Evolutionary conservation across 257 asterid species (phyloP), one percentile per base, ranked within the genome.

Genomic region (Asclepias syriaca): DNA sequence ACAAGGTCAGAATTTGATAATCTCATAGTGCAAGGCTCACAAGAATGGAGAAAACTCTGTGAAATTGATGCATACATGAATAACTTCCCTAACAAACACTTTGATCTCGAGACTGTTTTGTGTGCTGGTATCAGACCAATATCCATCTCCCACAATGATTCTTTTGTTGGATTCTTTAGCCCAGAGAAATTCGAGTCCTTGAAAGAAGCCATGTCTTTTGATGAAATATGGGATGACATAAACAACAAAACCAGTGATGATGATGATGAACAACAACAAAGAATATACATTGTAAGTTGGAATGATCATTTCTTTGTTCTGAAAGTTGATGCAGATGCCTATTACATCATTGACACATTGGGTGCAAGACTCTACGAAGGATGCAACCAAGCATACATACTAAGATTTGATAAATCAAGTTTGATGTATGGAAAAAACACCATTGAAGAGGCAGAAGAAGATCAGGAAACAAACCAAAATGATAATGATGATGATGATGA

Each of bases 301-400:
- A 85, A 90, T 12, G 95, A 90, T 60, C 97, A 90, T 84, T 87
- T 90, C 82, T 87, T 88, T 66, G 90, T 88, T 74, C 58, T 90
- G 84, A 90, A 88, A 68, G 84, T 71, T 16, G 95, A 90, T 74
- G 67, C 55, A 0, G 43, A 85, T 16, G 84, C 88, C 37, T 85
- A 82, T 56, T 85, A 87, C 79, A 83, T 88, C 69, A 83, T 90
- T 37, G 93, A 90, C 74, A 85, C 95, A 0, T 83, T 90, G 74
- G 97, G 97, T 1, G 95, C 84, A 80, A 79, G 97, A 80, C 86
- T 88, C 4, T 79, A 34, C 43, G 95, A 87, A 81, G 90, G 95
- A 67, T 90, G 97, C 81, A 61, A 74, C 24, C 92, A 83, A 61
- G 97, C 97, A 0, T 88, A 79, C 74, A 77, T 87, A 9, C 50